Evolutionary conservation across 2,329 filamentous ascomycete genomes (phyloP), one percentile per base, ranked within the genome.

Genomic region (Orbilia javanica): DNA sequence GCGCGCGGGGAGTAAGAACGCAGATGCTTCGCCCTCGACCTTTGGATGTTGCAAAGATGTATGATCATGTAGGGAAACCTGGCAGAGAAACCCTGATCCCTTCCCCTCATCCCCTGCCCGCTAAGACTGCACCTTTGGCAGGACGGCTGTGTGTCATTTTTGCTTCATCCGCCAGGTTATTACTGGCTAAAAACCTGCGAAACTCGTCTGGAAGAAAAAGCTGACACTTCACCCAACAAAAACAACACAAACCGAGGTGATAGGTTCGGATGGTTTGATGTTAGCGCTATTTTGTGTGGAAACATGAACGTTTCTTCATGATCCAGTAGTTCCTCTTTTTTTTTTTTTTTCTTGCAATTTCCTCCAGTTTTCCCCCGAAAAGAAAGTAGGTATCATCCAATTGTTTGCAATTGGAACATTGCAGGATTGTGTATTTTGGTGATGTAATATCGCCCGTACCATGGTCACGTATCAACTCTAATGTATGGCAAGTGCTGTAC

Each of bases 201-300:
- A 25, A 13, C 18, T 39, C 7, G 10, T 42, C 31, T 1, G 25
- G 27, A 60, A 25, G 31, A n/a, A n/a, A n/a, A n/a, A 10, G 25
- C 13, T 39, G 22, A 48, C 27, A 55, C 48, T 72, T 55, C 52
- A 22, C 60, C n/a, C 69, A 73, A 73, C 69, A 73, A 73, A 73
- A 73, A 73, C 69, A 73, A 73, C 69, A 73, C 69, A 57, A 18
- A 11, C 13, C 42, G 15, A 5, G 2, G 3, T 31, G 18, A 10
- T 34, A 22, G 31, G 5, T 31, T 25, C 2, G 20, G 39, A 20
- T n/a, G 6, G 18, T 36, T n/a, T n/a, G n/a, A n/a, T n/a, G n/a
- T n/a, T n/a, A n/a, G n/a, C n/a, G n/a, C n/a, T n/a, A n/a, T n/a
- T n/a, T n/a, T n/a, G n/a, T n/a, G n/a, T n/a, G n/a, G n/a, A n/a